A percentile compares a stretch with the other conserved stretches of the same genome.
phyloP scores from a whole-genome alignment of 139 green algal species.

The Chlorella sorokiniana region DNA sequence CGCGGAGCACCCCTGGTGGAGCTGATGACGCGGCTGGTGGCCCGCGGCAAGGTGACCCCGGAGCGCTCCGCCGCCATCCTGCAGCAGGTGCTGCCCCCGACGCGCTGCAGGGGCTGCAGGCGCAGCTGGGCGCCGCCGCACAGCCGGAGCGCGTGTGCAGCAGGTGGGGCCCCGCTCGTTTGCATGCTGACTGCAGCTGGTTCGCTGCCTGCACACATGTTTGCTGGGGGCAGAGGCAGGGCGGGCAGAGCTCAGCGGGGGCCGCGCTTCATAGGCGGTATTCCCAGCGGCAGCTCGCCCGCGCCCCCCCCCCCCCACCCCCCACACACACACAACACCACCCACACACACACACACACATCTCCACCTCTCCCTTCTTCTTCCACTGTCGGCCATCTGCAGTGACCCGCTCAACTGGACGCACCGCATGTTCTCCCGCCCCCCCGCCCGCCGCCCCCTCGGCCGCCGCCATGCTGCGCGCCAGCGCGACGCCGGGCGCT shows the following conservation, averaged over 20 bases:
- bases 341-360: neutral
- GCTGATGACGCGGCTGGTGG: neutral
- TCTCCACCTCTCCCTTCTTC: neutral
- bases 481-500: no score
- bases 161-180: neutral
- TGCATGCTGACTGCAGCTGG: neutral
- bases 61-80: constrained; percentile 1
- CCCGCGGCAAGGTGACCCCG: neutral
- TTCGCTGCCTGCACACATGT: neutral
- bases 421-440: neutral
- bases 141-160: neutral
- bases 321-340: neutral
- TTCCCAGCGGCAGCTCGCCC: neutral
- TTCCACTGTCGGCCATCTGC: no score
- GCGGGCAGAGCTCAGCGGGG: neutral
- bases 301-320: neutral
- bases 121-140: neutral
- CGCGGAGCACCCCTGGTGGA: neutral
- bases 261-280: neutral
- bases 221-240: no score
- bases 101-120: neutral
- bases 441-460: neutral
- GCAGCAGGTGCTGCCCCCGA: neutral
- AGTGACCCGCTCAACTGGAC: neutral
- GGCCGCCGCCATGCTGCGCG: neutral